These are phyloP conservation scores for Cutaneotrichosporon daszewskae DNA, from an alignment of 1,284 basidiomycete species.

Conservation along the genomic window DNA sequence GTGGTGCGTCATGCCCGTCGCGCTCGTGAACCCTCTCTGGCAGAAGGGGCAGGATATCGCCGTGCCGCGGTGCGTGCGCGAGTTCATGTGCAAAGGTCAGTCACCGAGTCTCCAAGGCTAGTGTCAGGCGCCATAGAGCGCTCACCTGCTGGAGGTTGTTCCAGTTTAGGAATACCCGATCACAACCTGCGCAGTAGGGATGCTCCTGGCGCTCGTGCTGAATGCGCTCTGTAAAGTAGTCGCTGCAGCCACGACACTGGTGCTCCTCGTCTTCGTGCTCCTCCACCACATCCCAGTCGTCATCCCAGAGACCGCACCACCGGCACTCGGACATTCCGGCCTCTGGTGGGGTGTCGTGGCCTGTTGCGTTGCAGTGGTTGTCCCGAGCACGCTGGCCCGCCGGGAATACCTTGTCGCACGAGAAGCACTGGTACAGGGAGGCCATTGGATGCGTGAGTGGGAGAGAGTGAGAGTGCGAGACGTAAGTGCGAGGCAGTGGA, in stretches of 20 bases:
- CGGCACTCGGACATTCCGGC: too few species aligned
- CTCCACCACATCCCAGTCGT: too few species aligned
- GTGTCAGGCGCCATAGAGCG: background rate
- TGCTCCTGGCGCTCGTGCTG: conserved; percentile 1
- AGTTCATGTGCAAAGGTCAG: conserved; percentile 7
- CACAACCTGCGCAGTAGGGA: conserved; percentile 3
- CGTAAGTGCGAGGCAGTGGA: too few species aligned
- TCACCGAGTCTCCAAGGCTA: background rate
- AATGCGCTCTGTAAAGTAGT: background rate
- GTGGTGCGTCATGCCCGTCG: conserved; percentile 10
- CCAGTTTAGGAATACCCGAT: background rate
- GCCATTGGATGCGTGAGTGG: too few species aligned
- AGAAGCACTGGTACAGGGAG: conserved; percentile 3
- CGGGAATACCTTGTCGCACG: conserved; percentile 1
- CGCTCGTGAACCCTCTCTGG: conserved; percentile 1
- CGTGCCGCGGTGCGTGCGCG: background rate
- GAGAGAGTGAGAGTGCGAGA: too few species aligned
- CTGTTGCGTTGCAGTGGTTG: conserved; percentile 3
- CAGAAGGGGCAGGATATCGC: conserved; percentile 3
- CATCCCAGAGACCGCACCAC: too few species aligned
- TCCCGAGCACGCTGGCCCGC: conserved; percentile 7
- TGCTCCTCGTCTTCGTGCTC: background rate
- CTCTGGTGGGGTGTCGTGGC: conserved; percentile 4
- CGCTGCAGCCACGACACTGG: background rate
- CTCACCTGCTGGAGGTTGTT: conserved; percentile 2